Evolutionary conservation across 225 moss, liverwort and hornwort genomes (phyloP), one percentile per base, ranked within the genome.

Genomic region (Marchantia polymorpha): DNA sequence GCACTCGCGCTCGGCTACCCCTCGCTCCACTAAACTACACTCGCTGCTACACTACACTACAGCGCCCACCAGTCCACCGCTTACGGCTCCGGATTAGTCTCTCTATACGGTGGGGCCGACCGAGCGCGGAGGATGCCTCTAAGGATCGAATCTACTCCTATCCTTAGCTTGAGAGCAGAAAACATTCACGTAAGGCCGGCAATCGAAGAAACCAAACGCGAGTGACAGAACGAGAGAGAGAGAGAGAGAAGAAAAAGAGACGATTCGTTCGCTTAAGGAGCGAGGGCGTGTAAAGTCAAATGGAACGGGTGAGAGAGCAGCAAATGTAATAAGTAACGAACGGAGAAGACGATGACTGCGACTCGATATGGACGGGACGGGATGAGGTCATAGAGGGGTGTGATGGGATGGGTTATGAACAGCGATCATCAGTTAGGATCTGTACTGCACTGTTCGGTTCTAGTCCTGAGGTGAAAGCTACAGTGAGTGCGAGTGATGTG

Each of bases 401-500:
- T 22, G 61, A 23, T 22, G n/a, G 9, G n/a, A 61, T 17, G 61
- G 61, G 61, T 23, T 23, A 0, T 10, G 67, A 67, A 67, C 30
- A 67, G 67, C 30, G 67, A 67, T 67, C 67, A 67, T 67, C 30
- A 67, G 27, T 60, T 61, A 61, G 16, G 61, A 61, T 61, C n/a
- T 61, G 61, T 23, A 61, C 61, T n/a, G 61, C 61, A 61, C n/a
- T 61, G 60, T 19, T 60, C 6, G 60, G 60, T 17, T 19, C 16
- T 22, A 60, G 60, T 22, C 60, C 19, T 22, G 16, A 19, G 60
- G 60, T 60, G 60, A 15, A 60, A 60, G 60, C 60, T 60, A 60
- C 19, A 60, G 60, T 60, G 60, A 60, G 16, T 60, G 60, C 17
- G 58, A 61, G 61, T 61, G 39, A 39, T 39, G 39, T 39, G 39